Evolutionary conservation across 2,329 filamentous ascomycete species (phyloP), one percentile per base, ranked within the genome.

Genomic region (Neoascochyta sp.): DNA sequence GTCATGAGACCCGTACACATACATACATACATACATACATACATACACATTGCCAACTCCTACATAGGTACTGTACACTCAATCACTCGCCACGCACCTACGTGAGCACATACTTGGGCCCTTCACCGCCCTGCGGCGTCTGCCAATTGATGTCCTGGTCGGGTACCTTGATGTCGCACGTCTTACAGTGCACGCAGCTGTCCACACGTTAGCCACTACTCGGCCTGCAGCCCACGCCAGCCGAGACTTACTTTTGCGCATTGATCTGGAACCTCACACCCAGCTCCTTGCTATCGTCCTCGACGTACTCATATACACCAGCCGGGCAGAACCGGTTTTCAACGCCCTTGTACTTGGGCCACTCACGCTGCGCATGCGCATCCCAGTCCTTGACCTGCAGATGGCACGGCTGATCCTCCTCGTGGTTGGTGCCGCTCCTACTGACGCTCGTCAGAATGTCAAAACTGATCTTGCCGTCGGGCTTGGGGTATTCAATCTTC

Each of bases 141-240:
- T 87, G 47, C 62, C 64, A 95, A 65, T 95, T 95, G 66, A 98
- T 96, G 60, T 96, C 92, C 69, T 98, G 92, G 41, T 82, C 78
- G 6, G 92, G 92, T 10, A 87, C 90, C 70, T 98, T 98, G 70
- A 98, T 98, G 65, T 98, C 92, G 63, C 92, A 98, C 9, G 92
- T 98, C 76, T 98, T 98, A 75, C 92, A 98, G 68, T 98, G 92
- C 45, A 98, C 94, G 63, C 92, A 98, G 68, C 89, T 95, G 49
- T 22, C 13, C 11, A 22, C 7, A 8, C 4, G 58, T 61, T 56
- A 67, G 54, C 22, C 25, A 29, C 13, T 21, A 11, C 27, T 16
- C 22, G 10, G 11, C 5, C 10, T 20, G 28, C 22, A 9, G 6
- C 5, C 9, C n/a, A 15, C 13, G 13, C 18, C 7, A 23, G 10